Evolutionary conservation across 129 eudicot species (phyloP).

Genomic region (Helianthus annuus): HanXRQr2.0-SUNRISE NC_035446.2:14154455-14154954

Average conservation of each 20-base stretch:
- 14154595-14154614: conserved; percentile 25
- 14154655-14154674: conserved; percentile 57
- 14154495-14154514: conserved; percentile 24
- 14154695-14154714: conserved; percentile 49
- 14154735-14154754: conserved; percentile 57
- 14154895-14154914: conserved; percentile 64
- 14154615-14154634: conserved; percentile 72
- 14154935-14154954: conserved; percentile 49
- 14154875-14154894: conserved; percentile 87
- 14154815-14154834: conserved; percentile 44
- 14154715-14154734: conserved; percentile 57
- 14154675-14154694: conserved; percentile 70
- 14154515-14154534: conserved; percentile 50
- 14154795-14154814: conserved; percentile 47
- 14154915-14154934: conserved; percentile 68
- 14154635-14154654: conserved; percentile 50
- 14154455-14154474: conserved; percentile 59
- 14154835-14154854: conserved; percentile 55
- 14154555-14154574: conserved; percentile 64
- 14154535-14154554: conserved; percentile 36
- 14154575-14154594: conserved; percentile 59
- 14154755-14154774: conserved; percentile 73
- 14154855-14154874: conserved; percentile 76
- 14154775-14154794: conserved; percentile 80
- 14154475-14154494: conserved; percentile 57